Percentiles rank a stretch among this genome's conserved stretches.
phyloP scores from a whole-genome alignment of 2,329 filamentous ascomycete genomes.

The Scedosporium aurantiacum region DNA sequence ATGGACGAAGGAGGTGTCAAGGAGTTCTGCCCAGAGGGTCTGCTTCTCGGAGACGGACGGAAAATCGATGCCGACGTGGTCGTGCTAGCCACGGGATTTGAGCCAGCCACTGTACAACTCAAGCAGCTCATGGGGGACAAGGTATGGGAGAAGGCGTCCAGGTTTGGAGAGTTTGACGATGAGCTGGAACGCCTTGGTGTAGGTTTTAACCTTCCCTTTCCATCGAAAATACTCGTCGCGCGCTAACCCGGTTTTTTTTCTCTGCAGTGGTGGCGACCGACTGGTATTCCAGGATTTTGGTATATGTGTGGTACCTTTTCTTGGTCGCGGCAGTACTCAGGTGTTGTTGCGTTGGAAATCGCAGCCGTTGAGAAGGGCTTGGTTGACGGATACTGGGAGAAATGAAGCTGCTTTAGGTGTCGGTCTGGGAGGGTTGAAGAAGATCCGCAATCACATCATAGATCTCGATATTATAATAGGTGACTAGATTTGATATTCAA shows the following conservation, averaged over 20 bases:
- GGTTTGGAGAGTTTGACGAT: conserved; percentile 26
- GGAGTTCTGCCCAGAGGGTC: conserved; percentile 16
- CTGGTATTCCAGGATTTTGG: conserved; percentile 26
- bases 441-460: too few relatives aligned
- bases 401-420: not conserved
- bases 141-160: conserved; percentile 19
- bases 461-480: too few relatives aligned
- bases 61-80: conserved; percentile 28
- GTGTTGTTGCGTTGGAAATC: conserved; percentile 27
- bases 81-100: conserved; percentile 30
- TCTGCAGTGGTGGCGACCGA: conserved; percentile 24
- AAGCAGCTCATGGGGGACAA: conserved; percentile 24
- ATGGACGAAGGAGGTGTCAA: conserved; percentile 19
- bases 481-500: too few relatives aligned
- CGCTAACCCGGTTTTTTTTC: conserved; percentile 6
- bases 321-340: conserved; percentile 22
- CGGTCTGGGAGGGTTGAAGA: too few relatives aligned
- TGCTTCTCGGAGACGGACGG: conserved; percentile 21
- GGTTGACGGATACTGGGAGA: conserved; percentile 3
- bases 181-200: conserved; percentile 19
- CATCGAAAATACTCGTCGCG: not conserved
- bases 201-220: conserved; percentile 9
- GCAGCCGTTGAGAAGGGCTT: conserved; percentile 20
- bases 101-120: conserved; percentile 24
- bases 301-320: conserved; percentile 26